Evolutionary conservation across 495 filamentous ascomycete species (phyloP).

Genomic region (Lasiosphaeria miniovina): DNA sequence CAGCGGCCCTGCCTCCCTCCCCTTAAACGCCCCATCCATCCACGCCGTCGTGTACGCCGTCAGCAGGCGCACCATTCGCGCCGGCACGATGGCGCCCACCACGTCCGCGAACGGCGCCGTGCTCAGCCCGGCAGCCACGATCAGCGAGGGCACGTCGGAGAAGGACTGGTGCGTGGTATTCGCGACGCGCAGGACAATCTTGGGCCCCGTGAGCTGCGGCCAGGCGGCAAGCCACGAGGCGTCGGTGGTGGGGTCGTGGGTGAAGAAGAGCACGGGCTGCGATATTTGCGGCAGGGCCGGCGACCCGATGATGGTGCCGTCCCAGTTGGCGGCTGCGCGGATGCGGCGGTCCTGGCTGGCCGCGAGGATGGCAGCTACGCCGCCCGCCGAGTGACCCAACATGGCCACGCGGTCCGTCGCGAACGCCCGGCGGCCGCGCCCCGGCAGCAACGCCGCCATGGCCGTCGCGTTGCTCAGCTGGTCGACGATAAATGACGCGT

Average conservation of each 20-base stretch:
- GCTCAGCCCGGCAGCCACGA: slow-evolving; percentile 3
- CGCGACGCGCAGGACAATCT: background rate
- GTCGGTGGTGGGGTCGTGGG: background rate
- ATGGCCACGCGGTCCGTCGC: slow-evolving; percentile 10
- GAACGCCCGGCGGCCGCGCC: slow-evolving; percentile 5
- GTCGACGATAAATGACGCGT: slow-evolving; percentile 8
- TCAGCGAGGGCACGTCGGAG: slow-evolving; percentile 8
- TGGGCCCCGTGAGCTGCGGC: slow-evolving; percentile 4
- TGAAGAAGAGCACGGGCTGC: slow-evolving; percentile 6
- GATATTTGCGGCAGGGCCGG: background rate
- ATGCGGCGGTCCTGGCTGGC: slow-evolving; percentile 4
- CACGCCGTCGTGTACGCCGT: slow-evolving; percentile 5
- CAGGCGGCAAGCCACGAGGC: slow-evolving; percentile 2
- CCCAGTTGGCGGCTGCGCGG: background rate
- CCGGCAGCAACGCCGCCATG: slow-evolving; percentile 8
- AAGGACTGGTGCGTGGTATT: slow-evolving; percentile 7
- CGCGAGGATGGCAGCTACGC: slow-evolving; percentile 7
- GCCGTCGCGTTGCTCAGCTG: slow-evolving; percentile 12
- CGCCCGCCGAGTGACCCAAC: slow-evolving; percentile 9
- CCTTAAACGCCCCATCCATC: slow-evolving; percentile 3
- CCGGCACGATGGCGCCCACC: slow-evolving; percentile 6
- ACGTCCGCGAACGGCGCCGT: slow-evolving; percentile 5
- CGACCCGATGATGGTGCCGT: slow-evolving; percentile 4
- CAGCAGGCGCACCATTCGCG: slow-evolving; percentile 1
- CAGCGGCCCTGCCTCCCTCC: slow-evolving; percentile 2